Conservation (phyloP, 1,284 basidiomycete genomes). For the Pyrrhoderma lamaoense region DNA sequence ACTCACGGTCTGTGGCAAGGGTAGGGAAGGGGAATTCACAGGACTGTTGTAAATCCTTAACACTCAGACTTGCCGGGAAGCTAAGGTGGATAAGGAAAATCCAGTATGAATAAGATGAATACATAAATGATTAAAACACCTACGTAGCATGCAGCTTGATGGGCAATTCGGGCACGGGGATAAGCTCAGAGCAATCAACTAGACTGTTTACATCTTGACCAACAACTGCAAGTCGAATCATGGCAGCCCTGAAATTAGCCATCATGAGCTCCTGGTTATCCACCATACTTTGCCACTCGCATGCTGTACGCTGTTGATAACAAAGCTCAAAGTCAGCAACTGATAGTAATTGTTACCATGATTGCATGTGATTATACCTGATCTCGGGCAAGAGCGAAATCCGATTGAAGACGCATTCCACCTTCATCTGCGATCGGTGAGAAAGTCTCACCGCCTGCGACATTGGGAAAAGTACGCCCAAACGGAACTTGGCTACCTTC, state of each 20-base stretch:
- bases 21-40: conserved; percentile 13
- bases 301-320: conserved; percentile 13
- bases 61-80: conserved; percentile 11
- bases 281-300: no score
- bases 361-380: neutral
- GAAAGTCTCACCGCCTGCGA: conserved; percentile 11
- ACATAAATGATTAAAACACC: neutral
- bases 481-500: conserved; percentile 17
- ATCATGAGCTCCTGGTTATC: no score
- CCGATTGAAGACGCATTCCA: conserved; percentile 22
- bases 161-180: conserved; percentile 3
- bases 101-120: neutral
- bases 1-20: conserved; percentile 14
- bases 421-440: conserved; percentile 15
- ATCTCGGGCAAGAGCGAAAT: conserved; percentile 21
- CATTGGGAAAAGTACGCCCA: conserved; percentile 9
- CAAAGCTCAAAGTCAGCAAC: neutral
- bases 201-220: conserved; percentile 23
- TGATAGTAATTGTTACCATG: neutral
- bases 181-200: conserved; percentile 19
- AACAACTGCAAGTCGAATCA: conserved; percentile 28
- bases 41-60: conserved; percentile 10
- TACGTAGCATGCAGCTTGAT: conserved; percentile 5
- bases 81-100: neutral
- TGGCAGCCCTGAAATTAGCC: conserved; percentile 28